Percentiles rank a stretch among this genome's conserved stretches.
Evolutionary conservation across 78 protist species (phyloP).

Genomic region (Blattamonas nauphoetae): DNA sequence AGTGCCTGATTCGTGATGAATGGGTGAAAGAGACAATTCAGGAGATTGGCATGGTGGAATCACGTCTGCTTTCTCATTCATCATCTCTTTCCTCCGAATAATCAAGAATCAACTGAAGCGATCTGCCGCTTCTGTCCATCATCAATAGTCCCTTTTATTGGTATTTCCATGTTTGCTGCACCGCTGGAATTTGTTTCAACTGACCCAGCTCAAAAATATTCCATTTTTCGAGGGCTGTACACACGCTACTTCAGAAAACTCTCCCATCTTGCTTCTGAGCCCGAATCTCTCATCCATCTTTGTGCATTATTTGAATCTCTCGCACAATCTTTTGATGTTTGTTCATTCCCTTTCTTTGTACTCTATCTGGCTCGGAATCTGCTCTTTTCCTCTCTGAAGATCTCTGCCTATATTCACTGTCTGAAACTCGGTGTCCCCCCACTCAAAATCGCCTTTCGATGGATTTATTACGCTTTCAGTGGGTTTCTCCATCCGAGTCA

Average conservation of each 20-base stretch:
- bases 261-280: no score
- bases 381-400: not conserved
- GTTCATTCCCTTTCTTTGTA: not conserved
- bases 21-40: not conserved
- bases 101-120: not conserved
- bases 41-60: not conserved
- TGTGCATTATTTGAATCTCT: not conserved
- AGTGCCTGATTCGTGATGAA: not conserved
- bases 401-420: not conserved
- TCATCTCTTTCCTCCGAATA: not conserved
- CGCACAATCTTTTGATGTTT: not conserved
- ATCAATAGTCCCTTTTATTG: not conserved
- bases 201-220: not conserved
- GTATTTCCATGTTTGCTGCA: not conserved
- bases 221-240: not conserved
- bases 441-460: slow-evolving; percentile 18
- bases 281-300: not conserved
- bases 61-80: not conserved
- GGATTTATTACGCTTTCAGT: slow-evolving; percentile 36
- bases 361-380: not conserved
- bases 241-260: no score
- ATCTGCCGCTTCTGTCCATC: not conserved
- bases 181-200: not conserved
- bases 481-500: slow-evolving; percentile 24
- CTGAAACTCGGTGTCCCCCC: slow-evolving; percentile 20